Evolutionary conservation across 1,139 yeast species (phyloP).

Genomic region (Citeromyces siamensis): DNA sequence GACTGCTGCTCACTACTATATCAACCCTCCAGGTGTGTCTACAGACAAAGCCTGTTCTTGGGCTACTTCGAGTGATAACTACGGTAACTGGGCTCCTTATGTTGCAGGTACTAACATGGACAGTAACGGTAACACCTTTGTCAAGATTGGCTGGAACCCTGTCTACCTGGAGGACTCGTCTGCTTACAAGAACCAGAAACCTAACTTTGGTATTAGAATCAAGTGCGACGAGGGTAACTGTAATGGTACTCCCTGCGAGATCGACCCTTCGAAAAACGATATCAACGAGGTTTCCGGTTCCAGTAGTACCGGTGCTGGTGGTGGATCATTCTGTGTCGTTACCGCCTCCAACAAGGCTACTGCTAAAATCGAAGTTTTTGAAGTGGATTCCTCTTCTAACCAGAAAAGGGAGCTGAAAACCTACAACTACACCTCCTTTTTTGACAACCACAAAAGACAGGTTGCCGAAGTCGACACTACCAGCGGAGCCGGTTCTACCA

Average conservation of each 20-base stretch:
- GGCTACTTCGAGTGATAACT: conserved; percentile 58
- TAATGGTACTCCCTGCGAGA: conserved; percentile 65
- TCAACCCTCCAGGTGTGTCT: conserved; percentile 79
- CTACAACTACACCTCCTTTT: conserved; percentile 2
- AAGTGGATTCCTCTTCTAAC: conserved; percentile 6
- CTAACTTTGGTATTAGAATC: conserved; percentile 61
- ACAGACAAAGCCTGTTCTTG: conserved; percentile 71
- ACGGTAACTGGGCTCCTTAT: conserved; percentile 89
- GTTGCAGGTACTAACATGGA: conserved; percentile 87
- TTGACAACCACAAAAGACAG: conserved; percentile 2
- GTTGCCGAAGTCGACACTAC: conserved; percentile 1
- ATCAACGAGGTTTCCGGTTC: conserved; percentile 34
- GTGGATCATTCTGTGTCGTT: conserved; percentile 76
- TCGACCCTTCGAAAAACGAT: conserved; percentile 55
- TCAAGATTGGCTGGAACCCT: conserved; percentile 89
- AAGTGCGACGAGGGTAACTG: conserved; percentile 61
- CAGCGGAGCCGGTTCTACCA: not conserved
- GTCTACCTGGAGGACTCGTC: conserved; percentile 49
- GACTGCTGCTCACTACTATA: conserved; percentile 80
- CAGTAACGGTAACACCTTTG: conserved; percentile 51
- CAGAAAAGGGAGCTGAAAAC: conserved; percentile 2
- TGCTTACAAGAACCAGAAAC: conserved; percentile 40
- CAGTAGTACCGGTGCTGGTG: conserved; percentile 31
- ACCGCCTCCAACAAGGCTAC: conserved; percentile 54
- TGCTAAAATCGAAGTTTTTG: conserved; percentile 66